Evolutionary conservation across 768 basidiomycete genomes (phyloP).

Genomic region (Stropharia rugosoannulata): DNA sequence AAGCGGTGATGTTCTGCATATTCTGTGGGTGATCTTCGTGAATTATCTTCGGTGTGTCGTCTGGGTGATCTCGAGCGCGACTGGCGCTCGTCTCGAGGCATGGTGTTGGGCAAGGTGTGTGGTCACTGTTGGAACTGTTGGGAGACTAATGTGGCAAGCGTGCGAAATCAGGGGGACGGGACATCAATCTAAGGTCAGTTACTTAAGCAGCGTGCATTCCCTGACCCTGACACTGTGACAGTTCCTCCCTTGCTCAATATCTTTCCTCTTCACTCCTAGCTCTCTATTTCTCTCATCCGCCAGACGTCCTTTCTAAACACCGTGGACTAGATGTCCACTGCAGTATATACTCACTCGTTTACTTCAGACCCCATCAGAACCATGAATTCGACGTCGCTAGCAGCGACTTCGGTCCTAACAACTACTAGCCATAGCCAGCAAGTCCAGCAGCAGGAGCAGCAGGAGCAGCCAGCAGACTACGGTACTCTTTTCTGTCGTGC

Average conservation of each 20-base stretch:
- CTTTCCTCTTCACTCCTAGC: not conserved
- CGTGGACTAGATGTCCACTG: conserved; percentile 32
- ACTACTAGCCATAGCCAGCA: conserved; percentile 13
- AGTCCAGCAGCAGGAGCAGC: conserved; percentile 30
- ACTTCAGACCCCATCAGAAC: conserved; percentile 16
- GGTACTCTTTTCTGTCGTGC: conserved; percentile 86
- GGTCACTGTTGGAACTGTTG: too few species aligned
- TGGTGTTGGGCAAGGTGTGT: conserved; percentile 1
- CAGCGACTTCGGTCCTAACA: conserved; percentile 11
- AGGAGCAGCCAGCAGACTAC: conserved; percentile 54
- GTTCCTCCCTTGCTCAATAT: too few species aligned
- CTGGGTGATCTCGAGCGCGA: conserved; percentile 23
- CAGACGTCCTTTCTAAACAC: conserved; percentile 5
- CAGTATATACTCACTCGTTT: conserved; percentile 30
- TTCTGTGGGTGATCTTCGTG: not conserved
- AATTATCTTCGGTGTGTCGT: conserved; percentile 11
- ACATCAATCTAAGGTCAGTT: conserved; percentile 3
- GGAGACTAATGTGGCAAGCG: not conserved
- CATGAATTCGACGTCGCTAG: conserved; percentile 11
- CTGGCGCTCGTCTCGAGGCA: conserved; percentile 19
- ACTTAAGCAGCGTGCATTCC: conserved; percentile 10
- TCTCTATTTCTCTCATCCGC: conserved; percentile 7
- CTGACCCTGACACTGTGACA: too few species aligned
- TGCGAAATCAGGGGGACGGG: conserved; percentile 1
- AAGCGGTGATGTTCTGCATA: conserved; percentile 9